Evolutionary conservation across 345 rosid species (phyloP), one percentile per base, ranked within the genome.

Genomic region (Murraya koenigii): DNA sequence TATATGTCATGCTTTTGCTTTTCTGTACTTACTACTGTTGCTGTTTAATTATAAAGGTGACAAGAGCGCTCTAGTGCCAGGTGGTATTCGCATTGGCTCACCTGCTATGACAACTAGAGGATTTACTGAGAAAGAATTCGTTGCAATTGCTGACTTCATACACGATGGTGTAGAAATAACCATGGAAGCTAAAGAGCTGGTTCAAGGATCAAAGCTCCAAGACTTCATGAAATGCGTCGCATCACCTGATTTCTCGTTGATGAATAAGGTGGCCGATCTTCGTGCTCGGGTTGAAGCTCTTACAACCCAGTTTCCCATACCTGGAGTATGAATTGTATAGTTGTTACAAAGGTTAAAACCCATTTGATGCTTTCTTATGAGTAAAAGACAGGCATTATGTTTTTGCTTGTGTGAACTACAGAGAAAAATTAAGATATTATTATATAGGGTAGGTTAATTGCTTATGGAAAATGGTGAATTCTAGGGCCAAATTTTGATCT

Each of bases 21-120:
- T 15, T 6, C 55, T 41, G 7, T 47, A 20, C 78, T 77, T 32
- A 55, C 49, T 30, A 47, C 15, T 32, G 13, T 25, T 25, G 56
- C 30, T 76, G 25, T 72, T 47, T 13, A 62, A 78, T 70, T 54
- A 26, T 20, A 66, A 69, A 92, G 99, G 97, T 26, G 99, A 95
- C 62, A 93, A 91, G 81, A 95, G 99, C 36, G 99, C 97, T 1
- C 84, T 88, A 59, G 94, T 92, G 22, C 99, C 97, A 0, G 99
- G 98, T 26, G 99, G 99, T 71, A 93, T 95, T 77, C 91, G 99
- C 71, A 89, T 95, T 61, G 99, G 97, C 72, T 78, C 98, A 0
- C 98, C 98, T 22, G 99, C 99, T 1, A 95, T 93, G 97, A 93
- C 99, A 6, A 93, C 98, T 36, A 90, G 97, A 80, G 95, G 98